phyloP scores from a whole-genome alignment of 73 alveolate species.

The Blepharisma japonicum region DNA sequence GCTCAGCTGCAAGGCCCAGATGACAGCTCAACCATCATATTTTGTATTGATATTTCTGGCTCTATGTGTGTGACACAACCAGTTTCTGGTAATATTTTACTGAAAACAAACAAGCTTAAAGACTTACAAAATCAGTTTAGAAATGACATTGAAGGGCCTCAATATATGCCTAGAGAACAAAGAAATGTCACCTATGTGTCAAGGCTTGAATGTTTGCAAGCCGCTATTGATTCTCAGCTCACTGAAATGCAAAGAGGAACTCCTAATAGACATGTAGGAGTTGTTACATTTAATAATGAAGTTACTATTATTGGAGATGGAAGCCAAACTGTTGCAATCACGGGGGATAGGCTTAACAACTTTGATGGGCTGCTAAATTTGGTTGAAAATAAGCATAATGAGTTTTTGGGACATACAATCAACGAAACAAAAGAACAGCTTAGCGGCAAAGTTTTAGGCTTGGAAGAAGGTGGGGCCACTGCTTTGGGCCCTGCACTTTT shows the following conservation, averaged over 20 bases:
- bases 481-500: slow-evolving; percentile 94
- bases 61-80: slow-evolving; percentile 80
- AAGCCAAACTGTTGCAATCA: slow-evolving; percentile 44
- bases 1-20: slow-evolving; percentile 18
- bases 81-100: slow-evolving; percentile 55
- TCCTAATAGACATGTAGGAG: slow-evolving; percentile 82
- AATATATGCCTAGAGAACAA: slow-evolving; percentile 44
- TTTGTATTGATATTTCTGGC: slow-evolving; percentile 87
- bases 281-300: slow-evolving; percentile 79
- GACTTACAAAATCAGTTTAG: slow-evolving; percentile 45
- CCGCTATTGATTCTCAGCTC: slow-evolving; percentile 83
- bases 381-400: slow-evolving; percentile 38
- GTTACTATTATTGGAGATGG: slow-evolving; percentile 93
- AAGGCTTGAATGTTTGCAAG: slow-evolving; percentile 82
- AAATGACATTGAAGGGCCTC: slow-evolving; percentile 49
- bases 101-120: slow-evolving; percentile 29
- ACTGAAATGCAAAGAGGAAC: slow-evolving; percentile 51
- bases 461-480: slow-evolving; percentile 85
- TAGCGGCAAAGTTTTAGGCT: slow-evolving; percentile 37
- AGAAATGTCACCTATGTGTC: slow-evolving; percentile 69
- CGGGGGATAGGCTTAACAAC: slow-evolving; percentile 69
- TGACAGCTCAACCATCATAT: slow-evolving; percentile 47
- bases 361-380: slow-evolving; percentile 48
- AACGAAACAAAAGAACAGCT: slow-evolving; percentile 52
- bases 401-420: slow-evolving; percentile 51